Conservation (phyloP, 2,329 filamentous ascomycete species). For the Rhexocercosporidium sp. region DNA sequence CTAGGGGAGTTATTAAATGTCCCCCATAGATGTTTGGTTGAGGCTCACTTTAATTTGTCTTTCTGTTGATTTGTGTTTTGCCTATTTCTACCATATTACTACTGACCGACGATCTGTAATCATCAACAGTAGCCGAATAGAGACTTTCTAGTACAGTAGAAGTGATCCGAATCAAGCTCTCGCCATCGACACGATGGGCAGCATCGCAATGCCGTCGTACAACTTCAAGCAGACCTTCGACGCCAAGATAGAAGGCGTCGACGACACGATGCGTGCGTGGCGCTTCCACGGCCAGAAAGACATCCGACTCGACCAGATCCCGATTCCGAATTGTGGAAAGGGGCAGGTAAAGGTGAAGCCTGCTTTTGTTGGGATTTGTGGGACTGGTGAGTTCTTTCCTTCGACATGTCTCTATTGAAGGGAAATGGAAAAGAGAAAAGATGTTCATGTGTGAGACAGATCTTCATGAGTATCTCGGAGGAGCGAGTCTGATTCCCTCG, state of each 20-base stretch:
- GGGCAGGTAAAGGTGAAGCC: slow-evolving; percentile 33
- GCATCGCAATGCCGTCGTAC: slow-evolving; percentile 7
- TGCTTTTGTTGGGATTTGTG: slow-evolving; percentile 42
- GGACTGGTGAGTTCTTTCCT: slow-evolving; percentile 21
- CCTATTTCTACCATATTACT: not conserved
- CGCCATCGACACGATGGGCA: not conserved
- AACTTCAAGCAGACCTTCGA: slow-evolving; percentile 15
- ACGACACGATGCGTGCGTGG: slow-evolving; percentile 53
- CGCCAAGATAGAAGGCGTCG: not conserved
- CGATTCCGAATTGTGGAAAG: slow-evolving; percentile 44
- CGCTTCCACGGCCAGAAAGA: slow-evolving; percentile 60
- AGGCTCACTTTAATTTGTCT: not conserved
- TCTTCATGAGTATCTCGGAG: slow-evolving; percentile 54
- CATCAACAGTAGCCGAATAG: not conserved
- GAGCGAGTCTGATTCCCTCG: slow-evolving; percentile 54
- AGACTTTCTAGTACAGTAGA: not conserved
- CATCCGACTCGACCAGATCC: slow-evolving; percentile 56
- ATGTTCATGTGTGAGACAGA: slow-evolving; percentile 3
- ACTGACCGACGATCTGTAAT: not conserved
- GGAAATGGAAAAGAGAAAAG: not conserved
- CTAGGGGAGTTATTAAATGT: not conserved
- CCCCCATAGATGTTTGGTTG: not conserved
- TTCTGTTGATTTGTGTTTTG: not conserved
- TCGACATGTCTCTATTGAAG: not conserved
- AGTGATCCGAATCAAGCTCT: not conserved